Conservation (phyloP, 73 alveolate species). For the Diophrys sp. region DNA sequence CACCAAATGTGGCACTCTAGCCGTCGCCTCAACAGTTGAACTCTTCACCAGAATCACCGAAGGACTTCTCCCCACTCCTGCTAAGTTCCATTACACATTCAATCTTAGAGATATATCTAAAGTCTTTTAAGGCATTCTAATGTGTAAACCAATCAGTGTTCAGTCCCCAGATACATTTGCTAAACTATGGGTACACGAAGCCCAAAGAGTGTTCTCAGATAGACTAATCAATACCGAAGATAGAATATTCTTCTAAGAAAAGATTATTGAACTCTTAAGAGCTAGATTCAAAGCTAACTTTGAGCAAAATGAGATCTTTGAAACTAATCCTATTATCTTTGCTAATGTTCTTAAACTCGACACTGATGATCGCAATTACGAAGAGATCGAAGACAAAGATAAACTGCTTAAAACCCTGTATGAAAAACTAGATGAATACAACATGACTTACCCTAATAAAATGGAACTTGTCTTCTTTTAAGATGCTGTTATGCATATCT, state of each 20-base stretch:
- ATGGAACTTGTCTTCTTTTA: constrained; percentile 97
- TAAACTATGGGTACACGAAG: constrained; percentile 99
- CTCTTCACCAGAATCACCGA: constrained; percentile 79
- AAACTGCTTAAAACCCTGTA: constrained; percentile 85
- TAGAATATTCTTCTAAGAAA: constrained; percentile 88
- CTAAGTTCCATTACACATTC: constrained; percentile 95
- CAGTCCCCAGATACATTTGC: constrained; percentile 77
- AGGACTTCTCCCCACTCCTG: constrained; percentile 88
- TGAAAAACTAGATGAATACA: constrained; percentile 89
- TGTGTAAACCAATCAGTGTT: constrained; percentile 81
- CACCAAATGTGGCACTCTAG: constrained; percentile 70
- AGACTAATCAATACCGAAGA: constrained; percentile 97
- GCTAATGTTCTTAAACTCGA: constrained; percentile 96
- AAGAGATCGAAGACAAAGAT: constrained; percentile 87
- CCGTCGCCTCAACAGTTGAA: constrained; percentile 90
- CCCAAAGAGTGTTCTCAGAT: constrained; percentile 98
- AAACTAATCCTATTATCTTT: constrained; percentile 79
- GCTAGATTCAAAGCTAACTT: constrained; percentile 84
- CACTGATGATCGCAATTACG: constrained; percentile 93
- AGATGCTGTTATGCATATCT: constrained; percentile 73
- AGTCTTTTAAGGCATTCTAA: constrained; percentile 85
- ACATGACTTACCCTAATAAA: constrained; percentile 87
- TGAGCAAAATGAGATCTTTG: constrained; percentile 84
- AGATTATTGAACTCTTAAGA: constrained; percentile 71
- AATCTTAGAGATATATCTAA: constrained; percentile 93